These are phyloP conservation scores for Polygonum aviculare DNA, from an alignment of 148 eudicot genomes.

Conservation along the genomic window DNA sequence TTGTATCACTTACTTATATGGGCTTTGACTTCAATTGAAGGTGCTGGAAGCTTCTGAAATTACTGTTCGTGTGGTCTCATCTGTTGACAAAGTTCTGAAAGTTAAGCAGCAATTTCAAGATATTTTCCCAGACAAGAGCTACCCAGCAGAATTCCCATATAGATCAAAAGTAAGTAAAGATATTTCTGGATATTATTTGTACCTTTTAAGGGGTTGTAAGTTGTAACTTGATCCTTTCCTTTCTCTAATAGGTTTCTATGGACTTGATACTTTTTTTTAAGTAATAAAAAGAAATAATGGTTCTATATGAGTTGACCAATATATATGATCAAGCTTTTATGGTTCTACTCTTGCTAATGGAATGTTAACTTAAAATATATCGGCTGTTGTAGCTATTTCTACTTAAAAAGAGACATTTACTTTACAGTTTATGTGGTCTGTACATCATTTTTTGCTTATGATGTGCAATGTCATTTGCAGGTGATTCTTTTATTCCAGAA, in stretches of 20 bases:
- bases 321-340: not conserved
- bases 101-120: conserved; percentile 76
- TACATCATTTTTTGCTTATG: not conserved
- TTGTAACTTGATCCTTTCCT: not conserved
- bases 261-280: too few species aligned
- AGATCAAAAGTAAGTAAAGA: conserved; percentile 58
- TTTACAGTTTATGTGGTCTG: not conserved
- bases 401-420: not conserved
- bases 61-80: conserved; percentile 70
- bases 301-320: not conserved
- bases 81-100: conserved; percentile 58
- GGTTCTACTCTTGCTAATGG: not conserved
- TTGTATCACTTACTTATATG: not conserved
- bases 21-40: conserved; percentile 17
- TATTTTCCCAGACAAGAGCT: conserved; percentile 51
- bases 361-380: not conserved
- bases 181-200: not conserved
- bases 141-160: conserved; percentile 72
- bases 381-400: not conserved
- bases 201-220: not conserved
- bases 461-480: conserved; percentile 29
- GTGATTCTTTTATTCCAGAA: conserved; percentile 81
- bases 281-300: not conserved
- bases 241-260: too few species aligned
- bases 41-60: conserved; percentile 65